Evolutionary conservation across 1,139 yeast species (phyloP), one percentile per base, ranked within the genome.

Genomic region (Debaryomyces psychrophilus): DNA sequence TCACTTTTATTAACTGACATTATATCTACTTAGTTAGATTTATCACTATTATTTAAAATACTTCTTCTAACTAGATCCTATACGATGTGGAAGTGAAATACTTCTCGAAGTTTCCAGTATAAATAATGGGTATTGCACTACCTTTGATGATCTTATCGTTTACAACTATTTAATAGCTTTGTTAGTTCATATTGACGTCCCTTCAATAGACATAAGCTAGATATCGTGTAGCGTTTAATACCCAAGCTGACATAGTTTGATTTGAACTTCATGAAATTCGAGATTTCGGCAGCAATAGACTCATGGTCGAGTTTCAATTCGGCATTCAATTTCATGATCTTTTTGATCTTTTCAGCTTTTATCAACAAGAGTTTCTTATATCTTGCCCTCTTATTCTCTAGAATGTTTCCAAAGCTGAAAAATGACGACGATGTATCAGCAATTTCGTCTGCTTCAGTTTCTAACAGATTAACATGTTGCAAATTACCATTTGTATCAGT

Each of bases 201-300:
- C 35, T 48, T 53, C 36, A 51, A 34, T 3, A 37, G 15, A 18
- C 44, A 47, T n/a, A 56, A 14, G 37, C 31, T 37, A 4, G 34
- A 20, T 15, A 37, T 41, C 1, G 67, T 64, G 49, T 67, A 71
- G 43, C 61, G 63, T 44, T 64, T 68, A 22, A 81, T 55, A 1
- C 71, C 69, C 44, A 68, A 64, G 34, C 58, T 58, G 38, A 79
- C 52, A 50, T 79, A 71, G 1, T 63, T 62, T 1, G 77, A 62
- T 55, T 79, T 78, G 61, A 77, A 82, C 45, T 67, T 71, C 50
- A 85, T 64, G 49, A 79, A 83, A 44, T 75, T 76, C 43, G 85
- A 83, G 17, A 85, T 69, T 56, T 83, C 87, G 41, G 81, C 75
- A 0, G 92, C 90, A 8, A 85, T 56, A 3, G 62, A 57, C 56